phyloP scores from a whole-genome alignment of 1,284 basidiomycete genomes.

The Blastosporella zonata region DNA sequence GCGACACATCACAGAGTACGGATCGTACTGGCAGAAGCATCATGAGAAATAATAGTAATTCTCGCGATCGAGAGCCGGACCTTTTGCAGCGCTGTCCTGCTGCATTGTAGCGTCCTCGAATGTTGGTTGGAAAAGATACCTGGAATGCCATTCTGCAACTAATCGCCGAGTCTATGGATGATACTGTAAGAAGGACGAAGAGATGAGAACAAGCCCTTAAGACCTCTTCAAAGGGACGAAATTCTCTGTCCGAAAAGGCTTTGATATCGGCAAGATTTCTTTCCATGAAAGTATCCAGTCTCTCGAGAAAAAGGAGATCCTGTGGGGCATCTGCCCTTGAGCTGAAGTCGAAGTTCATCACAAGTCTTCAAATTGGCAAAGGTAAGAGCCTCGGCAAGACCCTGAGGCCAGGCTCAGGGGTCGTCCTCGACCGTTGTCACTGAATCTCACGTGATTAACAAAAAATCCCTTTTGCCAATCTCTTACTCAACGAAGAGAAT shows the following conservation, averaged over 20 bases:
- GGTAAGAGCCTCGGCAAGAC: neutral
- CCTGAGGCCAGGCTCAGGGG: neutral
- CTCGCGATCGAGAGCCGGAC: constrained; percentile 18
- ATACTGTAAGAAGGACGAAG: constrained; percentile 14
- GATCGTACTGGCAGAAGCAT: constrained; percentile 36
- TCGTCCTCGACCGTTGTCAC: neutral
- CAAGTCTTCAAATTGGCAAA: neutral
- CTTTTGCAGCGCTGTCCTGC: constrained; percentile 18
- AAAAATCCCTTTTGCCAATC: constrained; percentile 18
- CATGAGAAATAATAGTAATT: constrained; percentile 14
- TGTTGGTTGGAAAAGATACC: constrained; percentile 45
- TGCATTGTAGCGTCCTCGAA: constrained; percentile 6
- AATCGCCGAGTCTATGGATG: constrained; percentile 45
- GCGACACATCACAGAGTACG: constrained; percentile 46
- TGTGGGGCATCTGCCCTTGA: constrained; percentile 22
- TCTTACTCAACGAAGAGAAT: constrained; percentile 35
- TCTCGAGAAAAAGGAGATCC: constrained; percentile 56
- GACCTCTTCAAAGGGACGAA: constrained; percentile 58
- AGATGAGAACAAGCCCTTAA: constrained; percentile 21
- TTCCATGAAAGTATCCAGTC: constrained; percentile 58
- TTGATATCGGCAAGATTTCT: constrained; percentile 53
- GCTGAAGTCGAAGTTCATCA: constrained; percentile 28
- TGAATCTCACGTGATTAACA: constrained; percentile 25
- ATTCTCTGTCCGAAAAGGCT: constrained; percentile 57
- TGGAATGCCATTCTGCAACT: constrained; percentile 57